Base-by-base conservation (phyloP, 495 filamentous ascomycete species). In the Neurospora sp. region DNA sequence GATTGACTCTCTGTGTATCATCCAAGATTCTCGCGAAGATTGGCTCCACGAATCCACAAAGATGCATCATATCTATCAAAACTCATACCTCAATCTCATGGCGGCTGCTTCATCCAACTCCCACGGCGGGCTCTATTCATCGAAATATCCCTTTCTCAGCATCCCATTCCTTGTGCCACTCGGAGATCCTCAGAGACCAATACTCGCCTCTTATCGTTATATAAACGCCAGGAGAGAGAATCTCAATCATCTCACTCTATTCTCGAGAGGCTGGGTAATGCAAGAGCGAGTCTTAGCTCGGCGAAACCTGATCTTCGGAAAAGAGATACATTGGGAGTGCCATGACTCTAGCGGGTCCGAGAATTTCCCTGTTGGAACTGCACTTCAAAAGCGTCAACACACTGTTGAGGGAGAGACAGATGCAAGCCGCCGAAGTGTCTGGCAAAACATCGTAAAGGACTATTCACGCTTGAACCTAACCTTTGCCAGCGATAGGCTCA, bases 1-100 rank as follows among this genome's bases (percentile, higher is more conserved):
- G 79, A 80, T 82, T 20, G 81, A 83, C 68, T 75, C 75, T 40
- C 70, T 83, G 8, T 83, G 81, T 70, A 82, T 83, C 16, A 73
- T 81, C 69, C 79, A 82, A 70, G 79, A 82, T 68, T 70, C 72
- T 39, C 44, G 45, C 2, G 73, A 77, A 9, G 81, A 82, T 44
- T 81, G 79, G 81, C 70, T 73, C 41, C 70, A 44, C 10, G 79
- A 83, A 68, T 74, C 79, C 1, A 41, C 59, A 3, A 59, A 71
- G 10, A 82, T 81, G 79, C 76, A 71, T 4, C 27, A 71, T 27
- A 74, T 82, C 53, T 82, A 81, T 69, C 70, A 65, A 22, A 73
- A 80, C 65, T 71, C 81, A 0, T 69, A 72, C 31, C 17, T 79
- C 42, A 82, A 61, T 17, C 53, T 61, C 7, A 61, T 61, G 53